A percentile compares a stretch with the other conserved stretches of the same genome.
phyloP scores from a whole-genome alignment of 192 early-diverging fungal species.

The Coemansia reversa region DNA sequence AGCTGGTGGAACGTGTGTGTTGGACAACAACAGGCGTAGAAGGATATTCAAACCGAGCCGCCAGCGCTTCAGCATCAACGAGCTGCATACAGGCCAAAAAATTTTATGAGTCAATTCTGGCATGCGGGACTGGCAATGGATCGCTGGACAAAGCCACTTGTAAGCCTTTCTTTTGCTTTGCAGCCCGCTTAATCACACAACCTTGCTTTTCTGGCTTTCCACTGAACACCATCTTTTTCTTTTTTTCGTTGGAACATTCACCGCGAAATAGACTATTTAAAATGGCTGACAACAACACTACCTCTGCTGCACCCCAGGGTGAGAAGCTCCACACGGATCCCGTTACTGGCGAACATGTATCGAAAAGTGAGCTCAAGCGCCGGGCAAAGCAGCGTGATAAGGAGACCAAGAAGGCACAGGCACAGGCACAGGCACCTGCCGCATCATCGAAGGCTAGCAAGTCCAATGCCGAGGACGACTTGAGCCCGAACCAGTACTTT shows the following conservation, averaged over 20 bases:
- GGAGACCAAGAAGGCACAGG: conserved; percentile 85
- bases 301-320: conserved; percentile 19
- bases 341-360: conserved; percentile 90
- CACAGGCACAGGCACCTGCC: conserved; percentile 66
- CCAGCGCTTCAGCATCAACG: background rate
- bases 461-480: conserved; percentile 67
- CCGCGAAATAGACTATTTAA: background rate
- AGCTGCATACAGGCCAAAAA: conserved; percentile 7
- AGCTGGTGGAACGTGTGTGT: background rate
- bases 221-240: conserved; percentile 3
- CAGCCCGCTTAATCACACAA: background rate
- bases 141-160: background rate
- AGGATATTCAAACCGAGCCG: background rate
- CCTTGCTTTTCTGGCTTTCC: background rate
- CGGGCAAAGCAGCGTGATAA: conserved; percentile 86
- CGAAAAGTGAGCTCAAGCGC: conserved; percentile 95
- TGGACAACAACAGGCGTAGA: too few species aligned
- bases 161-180: conserved; percentile 1
- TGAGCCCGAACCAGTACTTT: conserved; percentile 96
- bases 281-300: conserved; percentile 34
- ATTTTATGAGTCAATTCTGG: conserved; percentile 12
- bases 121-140: background rate
- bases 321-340: conserved; percentile 71
- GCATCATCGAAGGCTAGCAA: conserved; percentile 42
- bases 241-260: background rate